Conservation (phyloP, 2,329 filamentous ascomycete species). For the Aspergillus spinulosporus region DNA sequence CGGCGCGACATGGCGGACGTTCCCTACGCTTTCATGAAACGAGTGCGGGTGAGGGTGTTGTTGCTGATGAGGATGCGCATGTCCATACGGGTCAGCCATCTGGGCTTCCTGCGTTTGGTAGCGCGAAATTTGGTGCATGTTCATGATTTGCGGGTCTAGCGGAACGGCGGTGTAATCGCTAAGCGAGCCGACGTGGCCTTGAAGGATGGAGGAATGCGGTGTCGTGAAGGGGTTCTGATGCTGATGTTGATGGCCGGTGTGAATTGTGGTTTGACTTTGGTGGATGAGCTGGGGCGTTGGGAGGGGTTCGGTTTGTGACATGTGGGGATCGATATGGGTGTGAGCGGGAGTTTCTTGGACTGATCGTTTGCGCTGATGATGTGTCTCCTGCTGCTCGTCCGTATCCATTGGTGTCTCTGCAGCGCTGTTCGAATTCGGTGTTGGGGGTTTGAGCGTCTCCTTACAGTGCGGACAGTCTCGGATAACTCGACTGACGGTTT, state of each 20-base stretch:
- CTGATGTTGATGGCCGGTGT: constrained; percentile 13
- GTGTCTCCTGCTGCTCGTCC: constrained; percentile 15
- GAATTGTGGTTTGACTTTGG: constrained; percentile 17
- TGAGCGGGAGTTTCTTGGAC: not conserved
- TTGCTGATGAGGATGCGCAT: constrained; percentile 33
- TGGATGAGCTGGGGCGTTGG: constrained; percentile 24
- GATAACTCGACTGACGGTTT: constrained; percentile 93
- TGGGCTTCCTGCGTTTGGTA: constrained; percentile 40
- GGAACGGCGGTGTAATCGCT: constrained; percentile 53
- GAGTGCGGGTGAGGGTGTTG: not conserved
- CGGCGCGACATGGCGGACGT: constrained; percentile 35
- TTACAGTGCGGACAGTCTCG: constrained; percentile 89
- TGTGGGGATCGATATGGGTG: constrained; percentile 1
- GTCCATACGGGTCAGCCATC: constrained; percentile 38
- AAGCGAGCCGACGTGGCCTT: constrained; percentile 41
- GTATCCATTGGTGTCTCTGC: not conserved
- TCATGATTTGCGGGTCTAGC: constrained; percentile 63
- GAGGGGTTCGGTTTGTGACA: constrained; percentile 15
- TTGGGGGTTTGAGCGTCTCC: constrained; percentile 65
- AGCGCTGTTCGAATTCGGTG: constrained; percentile 29
- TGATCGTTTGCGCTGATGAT: not conserved
- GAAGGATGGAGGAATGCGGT: constrained; percentile 34
- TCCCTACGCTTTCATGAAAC: constrained; percentile 14
- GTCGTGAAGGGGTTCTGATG: constrained; percentile 37
- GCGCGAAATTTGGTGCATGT: constrained; percentile 47